Base-by-base conservation (phyloP, 2,329 filamentous ascomycete genomes). In the Apiospora sp. region DNA sequence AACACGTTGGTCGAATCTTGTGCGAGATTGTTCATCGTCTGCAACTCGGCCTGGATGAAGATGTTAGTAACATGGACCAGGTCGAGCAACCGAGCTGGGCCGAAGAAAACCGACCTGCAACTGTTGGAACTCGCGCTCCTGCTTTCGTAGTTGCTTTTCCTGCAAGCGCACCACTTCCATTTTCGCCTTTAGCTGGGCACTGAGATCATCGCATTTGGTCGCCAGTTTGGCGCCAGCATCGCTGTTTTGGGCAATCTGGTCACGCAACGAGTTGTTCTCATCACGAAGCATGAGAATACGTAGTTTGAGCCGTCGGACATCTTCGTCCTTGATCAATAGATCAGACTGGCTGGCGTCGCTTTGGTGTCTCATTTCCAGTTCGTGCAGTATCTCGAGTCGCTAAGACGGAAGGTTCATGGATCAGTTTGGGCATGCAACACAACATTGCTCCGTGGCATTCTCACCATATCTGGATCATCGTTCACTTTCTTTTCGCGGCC, bases 291-390 rank as follows among this genome's bases (percentile, higher is more conserved):
- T 83, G 71, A 95, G 84, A 71, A 92, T 87, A 74, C 92, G 89
- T 74, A 96, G 87, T 76, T 90, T 90, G 70, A 94, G 83, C 75
- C 91, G 88, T 68, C 95, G 91, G 51, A 90, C 86, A 73, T 92
- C 90, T 81, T 98, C 95, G 75, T 94, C 91, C 78, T 93, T 93
- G 76, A 90, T 84, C 71, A 97, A 86, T 14, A 92, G 85, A 71
- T 93, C 89, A 48, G 92, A 88, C 71, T 91, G 86, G 76, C 92
- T 90, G 71, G 89, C 83, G 75, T 88, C 89, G 73, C 88, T 87
- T 76, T 92, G 90, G 80, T 95, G 94, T 77, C 89, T 89, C 74
- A 93, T 83, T 80, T 97, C 94, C 71, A 95, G 87, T 34, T 86
- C 82, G 75, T 88, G 87, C 48, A 89, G 83, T 41, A 81, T 81